Percentiles rank a stretch among this genome's conserved stretches.
Conservation (phyloP, 345 rosid genomes). For the Erysimum cheiranthoides region DNA sequence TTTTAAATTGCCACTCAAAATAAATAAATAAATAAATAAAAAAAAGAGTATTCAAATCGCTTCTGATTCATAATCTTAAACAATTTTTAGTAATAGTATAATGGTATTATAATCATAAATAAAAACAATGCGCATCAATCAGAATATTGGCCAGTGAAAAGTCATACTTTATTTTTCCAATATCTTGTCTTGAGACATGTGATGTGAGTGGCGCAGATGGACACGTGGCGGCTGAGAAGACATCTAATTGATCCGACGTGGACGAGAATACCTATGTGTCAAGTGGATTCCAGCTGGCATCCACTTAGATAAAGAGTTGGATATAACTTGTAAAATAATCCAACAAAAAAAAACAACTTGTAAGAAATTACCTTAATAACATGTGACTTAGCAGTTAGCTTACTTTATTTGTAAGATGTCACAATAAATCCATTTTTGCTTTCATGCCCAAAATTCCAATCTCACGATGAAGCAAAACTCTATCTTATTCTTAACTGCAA, state of each 20-base stretch:
- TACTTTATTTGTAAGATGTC: conserved; percentile 17
- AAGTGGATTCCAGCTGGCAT: conserved; percentile 42
- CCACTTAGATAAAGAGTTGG: conserved; percentile 24
- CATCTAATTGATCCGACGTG: conserved; percentile 15
- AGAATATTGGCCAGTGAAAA: conserved; percentile 34
- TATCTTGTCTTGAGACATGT: background rate
- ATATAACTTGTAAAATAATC: conserved; percentile 24
- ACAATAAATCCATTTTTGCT: background rate
- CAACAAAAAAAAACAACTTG: background rate
- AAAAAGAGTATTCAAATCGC: background rate
- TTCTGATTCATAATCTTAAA: background rate
- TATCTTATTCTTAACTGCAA: background rate
- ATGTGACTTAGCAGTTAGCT: conserved; percentile 16
- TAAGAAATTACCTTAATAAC: conserved; percentile 16
- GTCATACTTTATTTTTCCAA: background rate
- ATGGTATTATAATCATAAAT: background rate
- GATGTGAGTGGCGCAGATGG: conserved; percentile 9
- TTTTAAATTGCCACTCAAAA: background rate
- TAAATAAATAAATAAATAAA: too few relatives aligned
- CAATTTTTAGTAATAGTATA: background rate
- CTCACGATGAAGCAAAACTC: background rate
- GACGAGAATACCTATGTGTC: conserved; percentile 26
- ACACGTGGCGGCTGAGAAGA: conserved; percentile 26
- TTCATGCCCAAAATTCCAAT: background rate
- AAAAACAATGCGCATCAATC: background rate